Evolutionary conservation across 345 rosid species (phyloP).

Genomic region (Xanthoceras sorbifolium): DNA sequence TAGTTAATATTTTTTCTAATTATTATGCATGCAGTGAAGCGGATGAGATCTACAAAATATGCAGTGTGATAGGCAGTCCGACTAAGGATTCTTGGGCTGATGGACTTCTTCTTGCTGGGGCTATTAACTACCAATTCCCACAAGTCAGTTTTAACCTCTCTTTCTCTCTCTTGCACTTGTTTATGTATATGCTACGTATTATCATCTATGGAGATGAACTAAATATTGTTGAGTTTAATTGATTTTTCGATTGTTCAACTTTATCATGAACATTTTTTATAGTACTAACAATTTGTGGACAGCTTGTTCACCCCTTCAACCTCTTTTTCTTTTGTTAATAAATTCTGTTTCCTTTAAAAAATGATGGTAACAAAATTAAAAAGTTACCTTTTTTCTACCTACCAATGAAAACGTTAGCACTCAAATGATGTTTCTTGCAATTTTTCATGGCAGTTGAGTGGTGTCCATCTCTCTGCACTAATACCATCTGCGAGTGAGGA

Average conservation of each 20-base stretch:
- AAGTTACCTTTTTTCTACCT: background rate
- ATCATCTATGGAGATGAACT: background rate
- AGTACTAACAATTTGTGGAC: too few relatives aligned
- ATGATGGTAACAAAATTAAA: background rate
- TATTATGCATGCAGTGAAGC: constrained; percentile 67
- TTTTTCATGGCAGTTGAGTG: constrained; percentile 50
- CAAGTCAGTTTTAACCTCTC: constrained; percentile 39
- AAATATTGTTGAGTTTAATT: background rate
- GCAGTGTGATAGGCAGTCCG: constrained; percentile 86
- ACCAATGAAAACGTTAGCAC: background rate
- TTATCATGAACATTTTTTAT: background rate
- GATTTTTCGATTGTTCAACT: background rate
- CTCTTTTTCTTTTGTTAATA: too few relatives aligned
- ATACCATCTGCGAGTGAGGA: constrained; percentile 71
- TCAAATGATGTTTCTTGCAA: background rate
- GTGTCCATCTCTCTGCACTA: constrained; percentile 51
- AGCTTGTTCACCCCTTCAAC: too few relatives aligned
- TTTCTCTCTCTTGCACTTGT: background rate
- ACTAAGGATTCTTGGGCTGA: constrained; percentile 75
- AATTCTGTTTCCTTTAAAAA: too few relatives aligned
- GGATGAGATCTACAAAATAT: constrained; percentile 94
- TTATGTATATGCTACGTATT: background rate
- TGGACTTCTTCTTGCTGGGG: constrained; percentile 83
- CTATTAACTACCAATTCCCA: constrained; percentile 79
- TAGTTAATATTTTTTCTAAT: background rate